Evolutionary conservation across 805 yeast species (phyloP).

Genomic region (Saccharomycopsis javanensis): DNA sequence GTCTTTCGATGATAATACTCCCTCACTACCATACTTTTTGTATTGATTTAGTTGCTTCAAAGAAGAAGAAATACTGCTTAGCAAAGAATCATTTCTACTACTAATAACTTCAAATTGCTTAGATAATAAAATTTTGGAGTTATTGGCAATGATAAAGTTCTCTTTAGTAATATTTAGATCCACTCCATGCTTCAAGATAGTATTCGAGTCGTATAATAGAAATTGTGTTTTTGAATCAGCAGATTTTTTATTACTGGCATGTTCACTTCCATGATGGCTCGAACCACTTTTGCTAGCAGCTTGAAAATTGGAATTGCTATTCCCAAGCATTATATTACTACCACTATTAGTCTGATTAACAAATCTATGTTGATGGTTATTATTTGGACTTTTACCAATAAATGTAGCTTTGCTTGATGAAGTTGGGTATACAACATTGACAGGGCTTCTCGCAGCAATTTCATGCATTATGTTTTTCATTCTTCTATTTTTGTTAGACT

Average conservation of each 20-base stretch:
- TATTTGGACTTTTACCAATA: neutral
- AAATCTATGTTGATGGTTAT: neutral
- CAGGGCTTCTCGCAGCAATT: neutral
- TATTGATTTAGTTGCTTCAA: neutral
- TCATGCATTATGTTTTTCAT: slow-evolving; percentile 1
- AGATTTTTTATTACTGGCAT: neutral
- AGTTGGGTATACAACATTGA: neutral
- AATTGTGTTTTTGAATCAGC: neutral
- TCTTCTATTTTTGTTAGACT: neutral
- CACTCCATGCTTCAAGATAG: slow-evolving; percentile 15
- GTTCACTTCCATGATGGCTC: neutral
- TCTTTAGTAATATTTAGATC: slow-evolving; percentile 7
- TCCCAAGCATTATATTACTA: neutral
- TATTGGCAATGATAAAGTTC: slow-evolving; percentile 13
- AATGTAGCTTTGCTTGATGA: neutral
- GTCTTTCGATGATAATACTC: neutral
- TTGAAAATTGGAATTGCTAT: neutral
- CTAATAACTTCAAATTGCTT: slow-evolving; percentile 14
- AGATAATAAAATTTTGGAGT: slow-evolving; percentile 8
- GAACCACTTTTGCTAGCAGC: neutral
- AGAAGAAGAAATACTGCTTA: slow-evolving; percentile 8
- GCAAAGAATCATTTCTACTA: slow-evolving; percentile 12
- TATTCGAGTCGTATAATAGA: slow-evolving; percentile 4
- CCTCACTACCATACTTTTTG: neutral
- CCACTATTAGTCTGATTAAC: neutral